These are phyloP conservation scores for Ophiostoma fasciatum DNA, from an alignment of 2,329 filamentous ascomycete species.

Conservation along the genomic window DNA sequence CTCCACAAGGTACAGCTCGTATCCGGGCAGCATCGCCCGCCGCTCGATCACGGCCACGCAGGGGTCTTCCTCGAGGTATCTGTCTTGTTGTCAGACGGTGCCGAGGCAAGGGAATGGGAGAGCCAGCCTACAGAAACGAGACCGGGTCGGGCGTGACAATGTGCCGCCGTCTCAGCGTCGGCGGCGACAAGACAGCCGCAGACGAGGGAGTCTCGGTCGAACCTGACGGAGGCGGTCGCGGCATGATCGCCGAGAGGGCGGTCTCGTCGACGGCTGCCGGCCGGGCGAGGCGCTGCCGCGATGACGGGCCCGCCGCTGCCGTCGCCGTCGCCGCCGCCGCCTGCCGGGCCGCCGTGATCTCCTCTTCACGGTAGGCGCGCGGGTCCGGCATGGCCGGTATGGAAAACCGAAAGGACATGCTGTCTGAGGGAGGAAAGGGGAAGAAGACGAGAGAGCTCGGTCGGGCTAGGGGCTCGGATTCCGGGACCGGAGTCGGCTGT, in stretches of 20 bases:
- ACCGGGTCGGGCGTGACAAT: conserved; percentile 45
- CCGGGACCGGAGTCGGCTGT: too few species aligned
- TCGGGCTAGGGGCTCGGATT: too few species aligned
- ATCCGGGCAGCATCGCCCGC: conserved; percentile 56
- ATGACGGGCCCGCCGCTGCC: background rate
- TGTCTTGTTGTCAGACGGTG: conserved; percentile 15
- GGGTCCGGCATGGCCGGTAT: too few species aligned
- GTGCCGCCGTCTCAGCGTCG: conserved; percentile 22
- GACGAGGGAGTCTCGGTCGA: background rate
- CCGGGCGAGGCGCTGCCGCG: background rate
- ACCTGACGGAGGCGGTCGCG: background rate
- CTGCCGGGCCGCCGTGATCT: conserved; percentile 2
- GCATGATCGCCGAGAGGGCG: conserved; percentile 1
- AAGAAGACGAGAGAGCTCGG: too few species aligned
- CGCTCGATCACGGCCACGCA: conserved; percentile 62
- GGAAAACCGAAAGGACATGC: too few species aligned
- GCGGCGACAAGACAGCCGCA: background rate
- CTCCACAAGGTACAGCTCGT: conserved; percentile 88
- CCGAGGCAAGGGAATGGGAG: background rate
- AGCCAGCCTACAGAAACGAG: conserved; percentile 32
- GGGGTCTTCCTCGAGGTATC: conserved; percentile 75
- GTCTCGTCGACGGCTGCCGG: conserved; percentile 1
- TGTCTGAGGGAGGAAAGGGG: too few species aligned
- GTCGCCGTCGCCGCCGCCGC: background rate
- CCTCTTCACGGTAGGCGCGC: conserved; percentile 3